Percentiles rank a stretch among this genome's conserved stretches.
Conservation (phyloP, 2,329 filamentous ascomycete species). For the Penicillium sp. region DNA sequence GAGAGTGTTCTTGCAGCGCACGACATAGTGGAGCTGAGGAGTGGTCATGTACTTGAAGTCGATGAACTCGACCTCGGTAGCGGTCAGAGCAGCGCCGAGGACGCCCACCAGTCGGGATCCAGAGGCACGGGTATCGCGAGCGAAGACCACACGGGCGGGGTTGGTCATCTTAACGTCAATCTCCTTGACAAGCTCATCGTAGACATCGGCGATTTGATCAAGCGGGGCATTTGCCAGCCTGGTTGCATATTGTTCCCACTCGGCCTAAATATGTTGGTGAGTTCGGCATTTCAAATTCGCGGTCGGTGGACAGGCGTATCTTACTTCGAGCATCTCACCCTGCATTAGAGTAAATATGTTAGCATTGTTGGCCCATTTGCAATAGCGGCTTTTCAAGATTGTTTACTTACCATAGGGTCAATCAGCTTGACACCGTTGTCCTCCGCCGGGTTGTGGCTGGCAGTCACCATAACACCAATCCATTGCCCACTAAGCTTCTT, state of each 20-base stretch:
- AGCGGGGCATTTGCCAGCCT: constrained; percentile 82
- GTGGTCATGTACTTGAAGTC: constrained; percentile 94
- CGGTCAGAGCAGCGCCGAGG: constrained; percentile 78
- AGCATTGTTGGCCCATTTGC: constrained; percentile 10
- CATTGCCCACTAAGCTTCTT: constrained; percentile 87
- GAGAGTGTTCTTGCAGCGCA: constrained; percentile 91
- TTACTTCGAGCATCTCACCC: constrained; percentile 94
- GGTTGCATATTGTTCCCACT: constrained; percentile 91
- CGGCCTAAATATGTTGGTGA: constrained; percentile 56
- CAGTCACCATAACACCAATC: constrained; percentile 96
- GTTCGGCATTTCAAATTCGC: constrained; percentile 20
- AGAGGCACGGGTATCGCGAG: constrained; percentile 90
- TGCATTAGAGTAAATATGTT: constrained; percentile 36
- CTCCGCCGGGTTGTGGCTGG: constrained; percentile 86
- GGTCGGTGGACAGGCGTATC: constrained; percentile 21
- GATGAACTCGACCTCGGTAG: constrained; percentile 73
- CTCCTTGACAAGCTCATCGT: constrained; percentile 74
- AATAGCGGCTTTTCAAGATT: constrained; percentile 7
- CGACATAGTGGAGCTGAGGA: constrained; percentile 96
- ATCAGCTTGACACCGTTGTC: constrained; percentile 97
- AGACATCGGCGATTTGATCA: constrained; percentile 77
- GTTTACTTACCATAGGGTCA: constrained; percentile 74
- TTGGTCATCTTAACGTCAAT: constrained; percentile 75
- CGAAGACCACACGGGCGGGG: constrained; percentile 83
- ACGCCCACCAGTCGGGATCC: constrained; percentile 82